Percentiles rank a stretch among this genome's conserved stretches.
Evolutionary conservation across 2,329 filamentous ascomycete species (phyloP).

Genomic region (Stagonosporopsis vannaccii): DNA sequence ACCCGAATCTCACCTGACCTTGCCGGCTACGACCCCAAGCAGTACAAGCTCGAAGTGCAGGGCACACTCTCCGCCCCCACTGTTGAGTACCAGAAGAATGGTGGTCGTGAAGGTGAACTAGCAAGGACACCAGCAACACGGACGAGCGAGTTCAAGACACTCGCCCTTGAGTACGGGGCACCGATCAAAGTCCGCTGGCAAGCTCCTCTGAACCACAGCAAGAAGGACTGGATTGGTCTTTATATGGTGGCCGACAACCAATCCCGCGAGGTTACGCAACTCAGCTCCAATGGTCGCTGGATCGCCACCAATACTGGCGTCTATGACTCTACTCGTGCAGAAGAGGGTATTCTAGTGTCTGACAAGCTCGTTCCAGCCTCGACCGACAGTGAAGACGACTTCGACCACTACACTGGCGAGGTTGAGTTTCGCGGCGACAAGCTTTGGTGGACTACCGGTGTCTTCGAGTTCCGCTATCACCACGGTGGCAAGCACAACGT

Average conservation of each 20-base stretch:
- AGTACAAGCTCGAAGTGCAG: slow-evolving; percentile 79
- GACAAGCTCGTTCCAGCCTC: slow-evolving; percentile 65
- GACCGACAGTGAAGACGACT: slow-evolving; percentile 56
- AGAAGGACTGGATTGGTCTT: slow-evolving; percentile 92
- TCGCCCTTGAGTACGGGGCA: slow-evolving; percentile 86
- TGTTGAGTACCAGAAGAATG: slow-evolving; percentile 65
- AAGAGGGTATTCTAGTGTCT: slow-evolving; percentile 76
- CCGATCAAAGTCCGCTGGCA: slow-evolving; percentile 91
- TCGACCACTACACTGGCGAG: slow-evolving; percentile 76
- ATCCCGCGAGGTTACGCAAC: slow-evolving; percentile 81
- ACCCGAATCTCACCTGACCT: slow-evolving; percentile 80
- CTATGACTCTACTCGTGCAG: slow-evolving; percentile 77
- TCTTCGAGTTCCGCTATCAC: slow-evolving; percentile 97
- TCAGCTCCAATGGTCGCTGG: slow-evolving; percentile 90
- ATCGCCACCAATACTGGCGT: slow-evolving; percentile 77
- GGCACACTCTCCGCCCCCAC: slow-evolving; percentile 63
- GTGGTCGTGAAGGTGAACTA: slow-evolving; percentile 75
- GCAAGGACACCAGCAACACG: slow-evolving; percentile 71
- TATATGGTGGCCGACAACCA: slow-evolving; percentile 96
- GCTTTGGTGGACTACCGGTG: slow-evolving; percentile 95
- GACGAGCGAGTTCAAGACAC: slow-evolving; percentile 70
- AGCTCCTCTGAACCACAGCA: slow-evolving; percentile 84
- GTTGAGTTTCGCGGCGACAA: slow-evolving; percentile 91
- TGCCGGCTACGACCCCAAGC: slow-evolving; percentile 77
- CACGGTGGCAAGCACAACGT: slow-evolving; percentile 91